Base-by-base conservation (phyloP, 306 rosid genomes). In the Glycine tomentella region DNA sequence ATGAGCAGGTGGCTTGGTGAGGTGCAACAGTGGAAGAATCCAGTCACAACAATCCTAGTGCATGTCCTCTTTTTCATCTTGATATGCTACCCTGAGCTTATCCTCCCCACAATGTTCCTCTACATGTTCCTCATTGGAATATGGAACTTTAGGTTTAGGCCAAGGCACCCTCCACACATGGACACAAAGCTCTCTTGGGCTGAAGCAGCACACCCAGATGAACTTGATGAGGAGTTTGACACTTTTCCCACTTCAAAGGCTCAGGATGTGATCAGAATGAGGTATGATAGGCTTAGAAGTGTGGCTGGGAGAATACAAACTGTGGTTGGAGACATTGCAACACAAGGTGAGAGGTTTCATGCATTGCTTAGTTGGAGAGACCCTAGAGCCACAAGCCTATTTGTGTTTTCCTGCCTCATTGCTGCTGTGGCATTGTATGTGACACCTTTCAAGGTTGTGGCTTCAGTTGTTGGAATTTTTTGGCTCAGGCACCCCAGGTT, bases 71-170 rank as follows among this genome's bases (percentile, higher is more conserved):
- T 87, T 69, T 84, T 88, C 84, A 88, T 93, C 57, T 81, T 91
- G 9, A 89, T 93, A 40, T 91, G 91, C 59, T 93, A 90, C 78
- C 97, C 97, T 0, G 97, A 90, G 62, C 40, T 93, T 67, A 91
- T 93, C 74, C 91, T 93, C 34, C 94, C 97, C 0, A 93, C 97
- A 0, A 74, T 80, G 46, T 93, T 93, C 59, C 92, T 93, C 14
- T 93, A 93, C 90, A 91, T 91, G 92, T 93, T 93, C 36, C 89
- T 93, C 33, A 93, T 93, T 10, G 97, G 97, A 55, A 71, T 93
- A 33, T 93, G 97, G 97, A 91, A 91, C 25, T 91, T 86, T n/a
- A 81, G 93, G 44, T 80, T 34, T 48, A 83, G 97, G 25, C 77
- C 92, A 1, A 69, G 97, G 74, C 83, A 82, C 68, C 97, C 97